Conservation (phyloP, 768 basidiomycete species). For the Obba rivulosa region DNA sequence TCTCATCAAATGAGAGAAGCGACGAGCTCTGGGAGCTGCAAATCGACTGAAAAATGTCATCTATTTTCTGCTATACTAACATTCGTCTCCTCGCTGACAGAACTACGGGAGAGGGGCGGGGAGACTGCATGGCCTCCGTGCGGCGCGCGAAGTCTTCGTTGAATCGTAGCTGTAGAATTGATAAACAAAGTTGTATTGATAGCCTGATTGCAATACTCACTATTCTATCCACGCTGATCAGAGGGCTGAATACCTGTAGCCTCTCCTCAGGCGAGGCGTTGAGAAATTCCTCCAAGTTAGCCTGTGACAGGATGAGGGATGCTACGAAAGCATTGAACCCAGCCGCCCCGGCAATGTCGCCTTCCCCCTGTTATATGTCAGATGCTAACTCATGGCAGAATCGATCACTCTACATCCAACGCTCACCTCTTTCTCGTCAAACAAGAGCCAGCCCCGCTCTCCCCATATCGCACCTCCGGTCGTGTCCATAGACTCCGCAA, state of each 20-base stretch:
- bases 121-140: slow-evolving; percentile 25
- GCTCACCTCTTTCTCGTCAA: slow-evolving; percentile 48
- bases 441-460: slow-evolving; percentile 56
- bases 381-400: not conserved
- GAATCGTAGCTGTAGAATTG: slow-evolving; percentile 24
- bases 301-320: slow-evolving; percentile 53
- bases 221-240: slow-evolving; percentile 46
- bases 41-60: slow-evolving; percentile 15
- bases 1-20: slow-evolving; percentile 36
- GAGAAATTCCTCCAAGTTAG: slow-evolving; percentile 50
- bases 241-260: slow-evolving; percentile 35
- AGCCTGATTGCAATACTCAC: slow-evolving; percentile 33
- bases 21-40: slow-evolving; percentile 37
- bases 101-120: slow-evolving; percentile 15
- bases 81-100: not conserved
- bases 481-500: slow-evolving; percentile 40
- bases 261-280: slow-evolving; percentile 44
- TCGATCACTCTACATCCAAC: not conserved
- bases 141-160: slow-evolving; percentile 33
- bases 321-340: slow-evolving; percentile 73
- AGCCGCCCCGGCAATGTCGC: slow-evolving; percentile 44
- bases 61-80: not conserved
- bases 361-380: slow-evolving; percentile 52
- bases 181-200: not conserved
- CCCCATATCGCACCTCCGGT: slow-evolving; percentile 50